Conservation (phyloP, 108 stramenopile genomes). For the Pinguiococcus pyrenoidosus region DNA sequence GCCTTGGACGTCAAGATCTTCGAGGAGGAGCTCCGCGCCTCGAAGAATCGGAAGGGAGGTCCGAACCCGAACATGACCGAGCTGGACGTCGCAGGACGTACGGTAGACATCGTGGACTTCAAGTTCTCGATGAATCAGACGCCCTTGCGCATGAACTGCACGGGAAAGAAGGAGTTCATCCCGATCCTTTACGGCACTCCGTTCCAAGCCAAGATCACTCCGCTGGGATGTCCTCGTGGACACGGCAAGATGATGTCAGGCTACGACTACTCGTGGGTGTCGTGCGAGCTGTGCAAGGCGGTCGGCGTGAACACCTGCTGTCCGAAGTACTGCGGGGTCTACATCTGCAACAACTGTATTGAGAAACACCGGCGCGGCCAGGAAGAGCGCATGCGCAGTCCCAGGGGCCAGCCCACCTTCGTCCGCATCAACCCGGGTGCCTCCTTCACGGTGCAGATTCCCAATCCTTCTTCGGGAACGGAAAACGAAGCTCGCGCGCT, state of each 20-base stretch:
- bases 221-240: no score
- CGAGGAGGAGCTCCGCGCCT: constrained; percentile 21
- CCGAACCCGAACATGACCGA: constrained; percentile 1
- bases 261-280: no score
- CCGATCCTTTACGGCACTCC: no score
- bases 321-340: no score
- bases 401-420: constrained; percentile 2
- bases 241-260: no score
- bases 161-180: constrained; percentile 8
- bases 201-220: no score
- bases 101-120: constrained; percentile 1
- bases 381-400: neutral
- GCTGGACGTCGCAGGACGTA: neutral
- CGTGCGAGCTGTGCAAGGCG: no score
- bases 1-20: constrained; percentile 16
- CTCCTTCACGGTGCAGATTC: constrained; percentile 7
- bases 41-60: constrained; percentile 10
- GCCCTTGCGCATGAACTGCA: constrained; percentile 8
- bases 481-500: no score
- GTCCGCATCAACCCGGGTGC: constrained; percentile 4
- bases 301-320: no score
- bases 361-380: neutral
- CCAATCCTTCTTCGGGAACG: neutral
- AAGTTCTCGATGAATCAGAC: constrained; percentile 4
- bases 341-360: no score